Conservation (phyloP, 179 eudicot genomes). For the Heliamphora ciliata region DNA sequence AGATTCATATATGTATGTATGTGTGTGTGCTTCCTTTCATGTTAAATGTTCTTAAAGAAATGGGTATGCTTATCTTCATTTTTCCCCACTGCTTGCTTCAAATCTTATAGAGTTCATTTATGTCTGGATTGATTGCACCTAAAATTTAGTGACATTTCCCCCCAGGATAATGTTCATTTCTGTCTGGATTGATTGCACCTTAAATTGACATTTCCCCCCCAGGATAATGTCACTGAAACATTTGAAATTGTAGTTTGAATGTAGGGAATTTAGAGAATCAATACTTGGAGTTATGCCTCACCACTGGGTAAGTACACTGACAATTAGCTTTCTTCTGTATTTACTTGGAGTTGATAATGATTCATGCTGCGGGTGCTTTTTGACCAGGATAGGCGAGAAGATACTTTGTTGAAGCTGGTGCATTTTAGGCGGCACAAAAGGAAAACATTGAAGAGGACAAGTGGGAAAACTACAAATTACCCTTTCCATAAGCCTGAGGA, state of each 20-base stretch:
- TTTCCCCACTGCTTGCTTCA: not conserved
- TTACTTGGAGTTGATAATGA: conserved; percentile 3
- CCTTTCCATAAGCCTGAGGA: conserved; percentile 92
- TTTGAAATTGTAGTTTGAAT: conserved; percentile 63
- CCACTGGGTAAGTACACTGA: conserved; percentile 62
- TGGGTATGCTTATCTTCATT: not conserved
- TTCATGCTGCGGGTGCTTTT: conserved; percentile 11
- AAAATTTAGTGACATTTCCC: too few relatives aligned
- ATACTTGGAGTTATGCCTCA: conserved; percentile 96
- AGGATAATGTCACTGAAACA: conserved; percentile 20
- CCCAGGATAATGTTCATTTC: not conserved
- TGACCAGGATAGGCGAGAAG: conserved; percentile 90
- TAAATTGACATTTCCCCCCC: conserved; percentile 4
- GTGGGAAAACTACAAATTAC: conserved; percentile 63
- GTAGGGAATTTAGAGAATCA: conserved; percentile 96
- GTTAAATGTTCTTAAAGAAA: not conserved
- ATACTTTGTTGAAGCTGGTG: conserved; percentile 70
- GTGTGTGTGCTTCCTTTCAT: not conserved
- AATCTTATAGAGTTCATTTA: too few relatives aligned
- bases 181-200: not conserved
- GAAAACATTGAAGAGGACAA: conserved; percentile 59
- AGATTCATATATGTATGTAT: not conserved
- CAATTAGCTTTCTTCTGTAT: conserved; percentile 9
- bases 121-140: too few relatives aligned
- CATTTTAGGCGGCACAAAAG: conserved; percentile 94